Base-by-base conservation (phyloP, 768 basidiomycete species). In the Lactarius indigo region DNA sequence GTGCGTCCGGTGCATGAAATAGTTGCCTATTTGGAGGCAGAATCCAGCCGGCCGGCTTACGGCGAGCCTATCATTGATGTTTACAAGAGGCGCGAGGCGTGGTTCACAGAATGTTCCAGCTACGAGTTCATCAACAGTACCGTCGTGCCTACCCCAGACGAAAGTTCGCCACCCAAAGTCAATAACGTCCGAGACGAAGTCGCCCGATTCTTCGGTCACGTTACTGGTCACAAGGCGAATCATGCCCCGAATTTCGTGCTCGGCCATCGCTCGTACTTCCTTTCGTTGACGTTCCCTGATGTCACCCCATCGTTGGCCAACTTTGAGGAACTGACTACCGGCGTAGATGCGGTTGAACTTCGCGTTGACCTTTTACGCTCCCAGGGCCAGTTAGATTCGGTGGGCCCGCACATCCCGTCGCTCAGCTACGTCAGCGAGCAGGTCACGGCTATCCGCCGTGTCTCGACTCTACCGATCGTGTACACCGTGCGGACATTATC, bases 281-380 rank as follows among this genome's bases (percentile, higher is more conserved):
- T 98, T 47, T 89, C 90, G 10, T 81, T 99, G 64, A 97, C 96
- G 0, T 96, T 93, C 78, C 94, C 96, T 1, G 93, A 97, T 74
- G 74, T 97, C 69, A 86, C 82, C 0, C 84, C 85, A 5, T 88
- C 90, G 0, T 79, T 94, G 50, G 76, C 81, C 18, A 75, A 85
- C 59, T 83, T 98, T 50, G 86, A 91, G 26, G 85, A 89, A 54
- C 76, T 99, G 66, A 85, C 85, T 0, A 81, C 85, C 20, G 97
- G 97, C 5, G 91, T 88, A 8, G 96, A 98, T 73, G 96, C 95
- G 0, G 78, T 98, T 66, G 97, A 99, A 76, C 75, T 98, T n/a
- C 87, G 96, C 12, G 95, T 94, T 13, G 97, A 99, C 75, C 83
- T 98, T 9, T 82, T 99, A 23, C 86, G 85, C 18, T 72, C 85